Conservation (phyloP, 2,329 filamentous ascomycete genomes). For the Apiospora phragmitis region DNA sequence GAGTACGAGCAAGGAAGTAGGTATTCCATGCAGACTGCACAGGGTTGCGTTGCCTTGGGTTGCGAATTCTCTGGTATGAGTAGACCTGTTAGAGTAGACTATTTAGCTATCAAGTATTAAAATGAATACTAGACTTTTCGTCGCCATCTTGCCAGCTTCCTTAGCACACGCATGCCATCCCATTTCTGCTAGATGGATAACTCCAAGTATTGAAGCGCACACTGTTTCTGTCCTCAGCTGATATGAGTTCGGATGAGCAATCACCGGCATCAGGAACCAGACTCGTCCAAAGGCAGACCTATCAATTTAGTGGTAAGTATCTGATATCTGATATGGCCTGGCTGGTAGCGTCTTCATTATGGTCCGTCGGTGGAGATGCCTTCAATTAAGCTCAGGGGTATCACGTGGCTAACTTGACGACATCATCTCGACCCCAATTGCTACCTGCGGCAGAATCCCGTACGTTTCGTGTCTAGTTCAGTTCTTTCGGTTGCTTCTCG, state of each 20-base stretch:
- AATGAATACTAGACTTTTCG: no score
- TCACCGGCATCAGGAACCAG: background rate
- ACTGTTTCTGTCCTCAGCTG: background rate
- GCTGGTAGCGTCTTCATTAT: background rate
- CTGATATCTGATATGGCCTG: background rate
- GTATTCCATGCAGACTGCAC: background rate
- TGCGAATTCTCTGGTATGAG: background rate
- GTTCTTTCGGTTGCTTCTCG: no score
- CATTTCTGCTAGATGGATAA: background rate
- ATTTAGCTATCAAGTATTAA: background rate
- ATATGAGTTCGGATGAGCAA: background rate
- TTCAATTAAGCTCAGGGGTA: background rate
- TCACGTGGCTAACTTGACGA: background rate
- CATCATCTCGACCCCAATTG: background rate
- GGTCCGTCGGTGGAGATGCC: background rate
- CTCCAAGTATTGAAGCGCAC: background rate
- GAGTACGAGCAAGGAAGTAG: background rate
- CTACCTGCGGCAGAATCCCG: background rate
- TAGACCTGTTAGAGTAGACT: no score
- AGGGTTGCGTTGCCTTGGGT: background rate
- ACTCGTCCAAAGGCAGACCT: background rate
- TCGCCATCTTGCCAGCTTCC: no score
- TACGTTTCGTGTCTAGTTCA: background rate
- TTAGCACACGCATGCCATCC: no score
- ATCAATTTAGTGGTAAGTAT: background rate